A percentile compares a stretch with the other conserved stretches of the same genome.
phyloP scores from a whole-genome alignment of 176 grass and related monocot species.

The Lolium perenne region DNA sequence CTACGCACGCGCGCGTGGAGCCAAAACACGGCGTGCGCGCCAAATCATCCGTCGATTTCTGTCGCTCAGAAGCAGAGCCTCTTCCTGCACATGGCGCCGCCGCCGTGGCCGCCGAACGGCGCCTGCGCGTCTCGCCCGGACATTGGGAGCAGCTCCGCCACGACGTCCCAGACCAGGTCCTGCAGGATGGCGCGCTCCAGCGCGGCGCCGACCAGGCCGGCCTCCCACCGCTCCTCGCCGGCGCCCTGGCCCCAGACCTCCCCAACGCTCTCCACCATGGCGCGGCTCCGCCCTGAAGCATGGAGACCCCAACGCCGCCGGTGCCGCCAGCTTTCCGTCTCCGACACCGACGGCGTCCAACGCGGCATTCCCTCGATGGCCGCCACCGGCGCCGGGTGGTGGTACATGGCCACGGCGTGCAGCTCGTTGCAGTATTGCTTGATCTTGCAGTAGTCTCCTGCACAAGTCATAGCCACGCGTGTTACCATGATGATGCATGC shows the following conservation, averaged over 20 bases:
- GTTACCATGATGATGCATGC: background rate
- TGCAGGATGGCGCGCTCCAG: conserved; percentile 67
- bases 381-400: background rate
- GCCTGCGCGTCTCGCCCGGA: background rate
- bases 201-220: conserved; percentile 49
- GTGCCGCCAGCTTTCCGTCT: conserved; percentile 35
- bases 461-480: background rate
- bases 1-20: background rate
- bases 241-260: conserved; percentile 59
- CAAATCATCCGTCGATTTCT: background rate
- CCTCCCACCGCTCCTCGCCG: conserved; percentile 63
- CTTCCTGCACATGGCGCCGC: conserved; percentile 62
- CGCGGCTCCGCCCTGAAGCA: conserved; percentile 43
- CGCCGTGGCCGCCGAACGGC: background rate
- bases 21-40: background rate
- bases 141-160: conserved; percentile 62
- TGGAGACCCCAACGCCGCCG: conserved; percentile 46
- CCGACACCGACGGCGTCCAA: conserved; percentile 10
- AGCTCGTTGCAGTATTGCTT: conserved; percentile 29
- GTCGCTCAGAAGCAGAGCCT: conserved; percentile 57
- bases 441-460: conserved; percentile 44
- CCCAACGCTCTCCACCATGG: conserved; percentile 55
- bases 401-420: conserved; percentile 33
- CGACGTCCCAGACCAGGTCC: conserved; percentile 65
- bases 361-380: conserved; percentile 33